phyloP scores from a whole-genome alignment of 768 basidiomycete species.

The Sarcomyxa edulis region DNA sequence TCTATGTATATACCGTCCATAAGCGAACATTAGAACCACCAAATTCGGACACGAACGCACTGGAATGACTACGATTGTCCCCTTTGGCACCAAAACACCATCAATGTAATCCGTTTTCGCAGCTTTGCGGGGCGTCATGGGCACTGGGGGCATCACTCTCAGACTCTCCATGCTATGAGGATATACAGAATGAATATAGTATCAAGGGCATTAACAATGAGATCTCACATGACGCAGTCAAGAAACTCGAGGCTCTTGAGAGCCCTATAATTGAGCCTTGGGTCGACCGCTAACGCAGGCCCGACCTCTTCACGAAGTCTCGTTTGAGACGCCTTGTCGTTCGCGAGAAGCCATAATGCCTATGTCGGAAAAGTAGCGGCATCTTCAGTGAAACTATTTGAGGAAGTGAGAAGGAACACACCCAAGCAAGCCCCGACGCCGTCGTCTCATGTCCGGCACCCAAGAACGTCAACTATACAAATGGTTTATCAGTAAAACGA shows the following conservation, averaged over 20 bases:
- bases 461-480: slow-evolving; percentile 47
- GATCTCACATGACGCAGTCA: slow-evolving; percentile 33
- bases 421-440: slow-evolving; percentile 45
- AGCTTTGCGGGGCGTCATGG: slow-evolving; percentile 31
- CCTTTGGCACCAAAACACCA: slow-evolving; percentile 36
- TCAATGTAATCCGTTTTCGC: slow-evolving; percentile 34
- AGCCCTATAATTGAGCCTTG: slow-evolving; percentile 30
- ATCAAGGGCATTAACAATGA: no score
- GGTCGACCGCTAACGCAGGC: slow-evolving; percentile 26
- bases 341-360: slow-evolving; percentile 51
- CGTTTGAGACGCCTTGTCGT: slow-evolving; percentile 41
- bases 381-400: no score
- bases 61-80: slow-evolving; percentile 36
- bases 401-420: slow-evolving; percentile 12
- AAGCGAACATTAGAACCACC: no score
- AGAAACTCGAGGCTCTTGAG: slow-evolving; percentile 35
- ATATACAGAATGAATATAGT: background rate
- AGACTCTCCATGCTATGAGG: slow-evolving; percentile 31
- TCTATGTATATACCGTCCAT: slow-evolving; percentile 28
- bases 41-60: slow-evolving; percentile 18
- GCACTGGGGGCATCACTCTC: slow-evolving; percentile 34
- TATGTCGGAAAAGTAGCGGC: slow-evolving; percentile 11
- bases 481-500: no score
- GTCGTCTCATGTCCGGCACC: slow-evolving; percentile 44
- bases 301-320: slow-evolving; percentile 48